Base-by-base conservation (phyloP, 352 stramenopile species). In the Phytophthora pini region DNA sequence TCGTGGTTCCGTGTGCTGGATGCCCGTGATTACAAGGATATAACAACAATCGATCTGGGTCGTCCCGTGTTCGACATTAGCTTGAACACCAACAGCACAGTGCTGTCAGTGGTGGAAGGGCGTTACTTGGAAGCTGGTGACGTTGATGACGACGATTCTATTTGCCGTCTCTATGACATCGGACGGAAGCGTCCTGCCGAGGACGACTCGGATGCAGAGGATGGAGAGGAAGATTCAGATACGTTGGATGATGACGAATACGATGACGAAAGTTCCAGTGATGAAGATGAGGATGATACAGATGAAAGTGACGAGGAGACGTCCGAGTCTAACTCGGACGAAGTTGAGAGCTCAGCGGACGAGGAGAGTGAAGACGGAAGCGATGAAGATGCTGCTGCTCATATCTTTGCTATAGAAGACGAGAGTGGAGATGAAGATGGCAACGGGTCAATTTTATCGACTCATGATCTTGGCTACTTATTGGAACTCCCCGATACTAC, bases 121-220 rank as follows among this genome's bases (percentile, higher is more conserved):
- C 69, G 85, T 12, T 93, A 94, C 54, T 44, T 88, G 13, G 79
- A 93, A 52, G 77, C 82, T 24, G 71, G 76, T 2, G 76, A 77
- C 11, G 79, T 81, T 10, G 69, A 78, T 15, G 76, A 92, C n/a
- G 82, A 95, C 45, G 86, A 94, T 64, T 83, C 86, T 0, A 78
- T 94, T 15, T 96, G 87, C 36, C 84, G 87, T 12, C 64, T 96
- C n/a, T 97, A 97, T 41, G 89, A 97, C 40, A 82, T 96, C 46
- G 90, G 90, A 8, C 77, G 90, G 2, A 94, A 92, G 52, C 87
- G 88, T 1, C 82, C 87, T 10, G 85, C 87, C 43, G 90, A 97
- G 67, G 89, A 92, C 52, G 90, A 97, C 56, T 97, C 90, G 7
- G 90, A 97, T 56, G 71, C 90, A 17, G 90, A 97, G 64, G 84